phyloP scores from a whole-genome alignment of 2,329 filamentous ascomycete species.

The Magnaporthiopsis rhizophila region DNA sequence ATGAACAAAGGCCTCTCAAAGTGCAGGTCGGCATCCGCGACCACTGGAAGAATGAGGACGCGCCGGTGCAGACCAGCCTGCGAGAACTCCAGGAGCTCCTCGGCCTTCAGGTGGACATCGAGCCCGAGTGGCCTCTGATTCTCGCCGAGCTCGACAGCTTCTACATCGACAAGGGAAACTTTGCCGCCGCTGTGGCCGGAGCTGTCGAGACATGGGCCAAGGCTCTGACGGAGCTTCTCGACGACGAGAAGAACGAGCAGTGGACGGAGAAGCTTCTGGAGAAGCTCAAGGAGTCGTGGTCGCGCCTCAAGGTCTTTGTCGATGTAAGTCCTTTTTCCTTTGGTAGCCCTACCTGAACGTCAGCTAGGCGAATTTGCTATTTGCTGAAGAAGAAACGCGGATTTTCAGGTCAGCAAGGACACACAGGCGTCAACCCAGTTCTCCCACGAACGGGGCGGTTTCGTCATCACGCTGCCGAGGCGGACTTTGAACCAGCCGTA shows the following conservation, averaged over 20 bases:
- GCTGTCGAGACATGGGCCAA: slow-evolving; percentile 31
- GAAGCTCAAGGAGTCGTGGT: slow-evolving; percentile 14
- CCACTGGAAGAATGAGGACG: slow-evolving; percentile 28
- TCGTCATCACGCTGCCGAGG: slow-evolving; percentile 31
- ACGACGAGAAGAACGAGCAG: slow-evolving; percentile 28
- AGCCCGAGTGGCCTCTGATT: slow-evolving; percentile 36
- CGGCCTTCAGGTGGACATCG: slow-evolving; percentile 29
- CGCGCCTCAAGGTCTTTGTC: slow-evolving; percentile 26
- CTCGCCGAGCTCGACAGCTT: slow-evolving; percentile 26
- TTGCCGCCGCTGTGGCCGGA: slow-evolving; percentile 29
- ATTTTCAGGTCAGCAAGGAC: slow-evolving; percentile 10
- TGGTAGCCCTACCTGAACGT: neutral
- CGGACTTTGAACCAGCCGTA: slow-evolving; percentile 20
- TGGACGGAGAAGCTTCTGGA: slow-evolving; percentile 37
- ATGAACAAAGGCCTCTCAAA: slow-evolving; percentile 29
- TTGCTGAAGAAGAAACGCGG: neutral
- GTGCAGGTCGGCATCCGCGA: slow-evolving; percentile 34
- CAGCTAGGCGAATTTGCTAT: too few species aligned
- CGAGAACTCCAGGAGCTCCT: slow-evolving; percentile 24
- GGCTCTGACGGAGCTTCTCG: slow-evolving; percentile 30
- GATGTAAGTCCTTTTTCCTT: slow-evolving; percentile 21
- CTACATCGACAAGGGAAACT: slow-evolving; percentile 31
- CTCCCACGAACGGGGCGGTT: slow-evolving; percentile 27
- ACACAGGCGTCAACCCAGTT: slow-evolving; percentile 26
- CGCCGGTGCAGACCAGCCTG: slow-evolving; percentile 25